Conservation (phyloP, 768 basidiomycete genomes). For the Pulveroboletus sp. region DNA sequence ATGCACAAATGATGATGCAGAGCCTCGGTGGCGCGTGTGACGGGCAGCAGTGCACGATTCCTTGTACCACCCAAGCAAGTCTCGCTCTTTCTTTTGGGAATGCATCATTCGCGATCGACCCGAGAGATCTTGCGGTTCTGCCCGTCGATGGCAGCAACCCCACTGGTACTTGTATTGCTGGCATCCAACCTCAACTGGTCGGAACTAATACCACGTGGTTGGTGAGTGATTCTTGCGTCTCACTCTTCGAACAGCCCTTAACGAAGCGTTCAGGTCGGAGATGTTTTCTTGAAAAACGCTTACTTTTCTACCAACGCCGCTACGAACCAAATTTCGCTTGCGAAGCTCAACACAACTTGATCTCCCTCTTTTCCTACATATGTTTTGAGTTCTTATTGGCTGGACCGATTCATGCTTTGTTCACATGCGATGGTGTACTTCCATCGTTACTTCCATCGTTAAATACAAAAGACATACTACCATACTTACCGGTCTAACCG, state of each 20-base stretch:
- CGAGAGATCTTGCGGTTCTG: constrained; percentile 58
- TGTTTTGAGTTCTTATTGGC: not conserved
- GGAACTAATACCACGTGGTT: constrained; percentile 63
- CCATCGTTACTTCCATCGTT: not conserved
- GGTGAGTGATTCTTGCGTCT: constrained; percentile 36
- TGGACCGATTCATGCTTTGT: constrained; percentile 3
- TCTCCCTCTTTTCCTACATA: not conserved
- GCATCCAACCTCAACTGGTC: constrained; percentile 60
- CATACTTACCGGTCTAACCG: not conserved
- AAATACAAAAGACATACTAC: constrained; percentile 1
- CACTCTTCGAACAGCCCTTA: not conserved
- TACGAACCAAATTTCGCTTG: constrained; percentile 56
- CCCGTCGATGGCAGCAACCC: constrained; percentile 48
- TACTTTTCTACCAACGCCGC: constrained; percentile 63
- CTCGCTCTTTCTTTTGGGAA: constrained; percentile 60
- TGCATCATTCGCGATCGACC: constrained; percentile 54
- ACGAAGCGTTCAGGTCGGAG: constrained; percentile 43
- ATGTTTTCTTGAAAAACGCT: constrained; percentile 73
- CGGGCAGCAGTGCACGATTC: constrained; percentile 52
- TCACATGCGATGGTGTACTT: not conserved
- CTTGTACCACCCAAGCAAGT: constrained; percentile 53
- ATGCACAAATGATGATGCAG: constrained; percentile 52
- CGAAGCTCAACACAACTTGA: constrained; percentile 41
- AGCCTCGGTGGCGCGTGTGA: constrained; percentile 54
- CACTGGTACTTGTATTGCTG: constrained; percentile 62